Evolutionary conservation across 345 rosid species (phyloP).

Genomic region (Corymbia maculata): DNA sequence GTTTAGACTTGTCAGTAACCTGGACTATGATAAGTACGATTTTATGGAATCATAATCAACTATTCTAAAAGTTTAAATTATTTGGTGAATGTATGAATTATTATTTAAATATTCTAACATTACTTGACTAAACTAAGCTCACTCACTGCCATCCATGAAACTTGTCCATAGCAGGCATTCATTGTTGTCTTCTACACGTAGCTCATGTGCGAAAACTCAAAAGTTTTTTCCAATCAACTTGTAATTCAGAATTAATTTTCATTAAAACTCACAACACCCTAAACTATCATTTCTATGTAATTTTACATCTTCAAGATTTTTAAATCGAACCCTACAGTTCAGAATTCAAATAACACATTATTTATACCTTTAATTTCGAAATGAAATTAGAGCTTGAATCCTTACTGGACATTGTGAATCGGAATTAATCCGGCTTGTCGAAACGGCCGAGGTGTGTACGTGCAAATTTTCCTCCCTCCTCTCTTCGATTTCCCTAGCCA

Average conservation of each 20-base stretch:
- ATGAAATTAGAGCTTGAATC: not conserved
- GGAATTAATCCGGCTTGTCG: not conserved
- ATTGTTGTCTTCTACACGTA: fast-evolving
- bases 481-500: not conserved
- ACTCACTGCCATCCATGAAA: not conserved
- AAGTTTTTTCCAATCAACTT: fast-evolving
- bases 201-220: not conserved
- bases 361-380: not conserved
- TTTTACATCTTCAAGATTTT: not conserved
- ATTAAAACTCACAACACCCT: not conserved
- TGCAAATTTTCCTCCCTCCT: not conserved
- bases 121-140: not conserved
- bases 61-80: no score
- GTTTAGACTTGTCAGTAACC: no score
- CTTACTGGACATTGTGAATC: not conserved
- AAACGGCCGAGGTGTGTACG: not conserved
- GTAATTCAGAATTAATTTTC: not conserved
- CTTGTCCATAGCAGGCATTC: not conserved
- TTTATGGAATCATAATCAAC: no score
- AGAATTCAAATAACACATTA: not conserved
- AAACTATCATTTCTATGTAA: not conserved
- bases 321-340: not conserved
- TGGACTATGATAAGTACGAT: no score
- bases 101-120: no score
- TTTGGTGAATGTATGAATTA: no score